A percentile compares a stretch with the other conserved stretches of the same genome.
These are phyloP conservation scores for Draba incana DNA, from an alignment of 345 rosid genomes.

Conservation along the genomic window DNA sequence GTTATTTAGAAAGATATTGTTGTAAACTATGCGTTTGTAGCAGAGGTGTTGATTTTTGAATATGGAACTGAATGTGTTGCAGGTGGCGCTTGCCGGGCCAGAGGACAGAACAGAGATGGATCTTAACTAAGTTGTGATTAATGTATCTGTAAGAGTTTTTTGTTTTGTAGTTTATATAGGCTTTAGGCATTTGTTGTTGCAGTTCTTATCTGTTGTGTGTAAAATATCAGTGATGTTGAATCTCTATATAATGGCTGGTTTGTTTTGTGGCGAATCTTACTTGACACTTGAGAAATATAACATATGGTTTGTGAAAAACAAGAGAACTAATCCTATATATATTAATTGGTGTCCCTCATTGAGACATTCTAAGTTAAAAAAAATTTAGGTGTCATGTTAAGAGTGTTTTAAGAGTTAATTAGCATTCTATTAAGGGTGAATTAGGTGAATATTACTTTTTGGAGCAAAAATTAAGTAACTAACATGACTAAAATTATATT, in stretches of 20 bases:
- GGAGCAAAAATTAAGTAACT: too few species aligned
- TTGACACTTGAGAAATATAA: slow-evolving; percentile 6
- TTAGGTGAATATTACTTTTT: too few species aligned
- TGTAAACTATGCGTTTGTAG: not conserved
- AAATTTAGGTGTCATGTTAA: too few species aligned
- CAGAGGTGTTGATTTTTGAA: slow-evolving; percentile 4
- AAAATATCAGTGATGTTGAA: slow-evolving; percentile 29
- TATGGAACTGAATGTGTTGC: slow-evolving; percentile 27
- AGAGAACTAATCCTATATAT: too few species aligned
- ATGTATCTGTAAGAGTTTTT: slow-evolving; percentile 24
- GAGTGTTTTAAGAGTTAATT: too few species aligned
- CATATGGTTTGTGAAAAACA: slow-evolving; percentile 2
- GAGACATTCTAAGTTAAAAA: too few species aligned
- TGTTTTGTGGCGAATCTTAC: slow-evolving; percentile 26
- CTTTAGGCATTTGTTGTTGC: slow-evolving; percentile 31
- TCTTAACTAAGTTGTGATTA: slow-evolving; percentile 26
- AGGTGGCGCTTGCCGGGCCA: slow-evolving; percentile 48
- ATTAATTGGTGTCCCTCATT: too few species aligned
- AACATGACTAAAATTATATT: too few species aligned
- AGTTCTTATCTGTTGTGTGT: slow-evolving; percentile 33
- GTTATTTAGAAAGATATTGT: slow-evolving; percentile 1
- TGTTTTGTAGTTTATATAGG: slow-evolving; percentile 34
- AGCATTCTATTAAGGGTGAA: too few species aligned
- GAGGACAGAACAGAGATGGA: slow-evolving; percentile 42
- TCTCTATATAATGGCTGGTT: slow-evolving; percentile 25